phyloP scores from a whole-genome alignment of 2,329 filamentous ascomycete species.

The Colletotrichum tofieldiae region DNA sequence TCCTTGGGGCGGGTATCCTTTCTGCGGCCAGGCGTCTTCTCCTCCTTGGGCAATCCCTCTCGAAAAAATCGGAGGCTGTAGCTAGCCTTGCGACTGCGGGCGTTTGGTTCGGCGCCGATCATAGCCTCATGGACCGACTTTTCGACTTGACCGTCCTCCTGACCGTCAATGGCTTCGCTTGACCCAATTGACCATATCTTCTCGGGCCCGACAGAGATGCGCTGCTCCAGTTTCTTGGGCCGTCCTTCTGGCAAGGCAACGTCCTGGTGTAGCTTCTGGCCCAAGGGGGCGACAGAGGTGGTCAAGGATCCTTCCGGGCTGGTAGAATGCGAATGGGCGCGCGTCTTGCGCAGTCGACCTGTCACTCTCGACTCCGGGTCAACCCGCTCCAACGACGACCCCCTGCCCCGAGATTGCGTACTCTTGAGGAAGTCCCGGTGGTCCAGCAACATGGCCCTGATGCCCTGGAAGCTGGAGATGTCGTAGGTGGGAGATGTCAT shows the following conservation, averaged over 20 bases:
- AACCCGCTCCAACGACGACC: slow-evolving; percentile 52
- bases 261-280: slow-evolving; percentile 43
- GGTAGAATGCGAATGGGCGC: slow-evolving; percentile 45
- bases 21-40: slow-evolving; percentile 64
- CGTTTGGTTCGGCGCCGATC: slow-evolving; percentile 73
- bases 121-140: slow-evolving; percentile 76
- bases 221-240: slow-evolving; percentile 59
- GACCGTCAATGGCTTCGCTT: slow-evolving; percentile 60
- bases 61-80: slow-evolving; percentile 79
- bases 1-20: slow-evolving; percentile 64
- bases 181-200: slow-evolving; percentile 77
- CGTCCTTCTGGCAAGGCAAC: slow-evolving; percentile 48
- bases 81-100: slow-evolving; percentile 77
- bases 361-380: slow-evolving; percentile 52
- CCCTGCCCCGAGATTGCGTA: slow-evolving; percentile 45
- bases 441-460: slow-evolving; percentile 57
- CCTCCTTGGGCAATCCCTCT: slow-evolving; percentile 73
- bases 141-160: slow-evolving; percentile 72
- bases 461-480: slow-evolving; percentile 51
- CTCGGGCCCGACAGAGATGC: slow-evolving; percentile 63
- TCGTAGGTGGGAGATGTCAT: slow-evolving; percentile 53
- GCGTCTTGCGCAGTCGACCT: slow-evolving; percentile 42
- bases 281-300: slow-evolving; percentile 42
- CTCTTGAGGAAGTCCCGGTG: slow-evolving; percentile 52
- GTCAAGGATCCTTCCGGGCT: slow-evolving; percentile 49